Conservation (phyloP, 2,329 filamentous ascomycete genomes). For the Balansia obtecta region DNA sequence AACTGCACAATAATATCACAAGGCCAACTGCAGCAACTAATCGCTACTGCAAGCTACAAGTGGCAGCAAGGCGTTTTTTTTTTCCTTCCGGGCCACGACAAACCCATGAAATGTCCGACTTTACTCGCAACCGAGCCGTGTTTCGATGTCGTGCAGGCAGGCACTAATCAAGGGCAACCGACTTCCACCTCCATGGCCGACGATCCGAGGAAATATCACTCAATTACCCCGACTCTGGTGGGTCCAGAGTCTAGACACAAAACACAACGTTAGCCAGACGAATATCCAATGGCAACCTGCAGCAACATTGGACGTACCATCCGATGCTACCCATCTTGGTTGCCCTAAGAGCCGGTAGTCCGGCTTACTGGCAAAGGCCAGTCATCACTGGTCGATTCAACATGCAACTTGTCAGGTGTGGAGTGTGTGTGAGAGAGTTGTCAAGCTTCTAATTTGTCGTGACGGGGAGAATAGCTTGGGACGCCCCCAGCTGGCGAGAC, state of each 20-base stretch:
- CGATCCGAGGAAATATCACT: not conserved
- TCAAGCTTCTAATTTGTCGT: not conserved
- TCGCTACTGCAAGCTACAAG: too few relatives aligned
- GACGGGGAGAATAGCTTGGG: not conserved
- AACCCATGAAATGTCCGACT: not conserved
- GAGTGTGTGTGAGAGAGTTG: not conserved
- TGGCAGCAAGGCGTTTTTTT: not conserved
- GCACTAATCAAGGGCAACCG: not conserved
- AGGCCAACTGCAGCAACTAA: too few relatives aligned
- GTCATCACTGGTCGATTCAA: not conserved
- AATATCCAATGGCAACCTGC: not conserved
- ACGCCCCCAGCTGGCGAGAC: not conserved
- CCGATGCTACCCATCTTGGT: not conserved
- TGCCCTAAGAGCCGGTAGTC: not conserved
- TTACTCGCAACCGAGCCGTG: not conserved
- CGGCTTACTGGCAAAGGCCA: too few relatives aligned
- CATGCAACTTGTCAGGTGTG: not conserved
- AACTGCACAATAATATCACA: too few relatives aligned
- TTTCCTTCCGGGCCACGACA: not conserved
- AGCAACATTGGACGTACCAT: not conserved
- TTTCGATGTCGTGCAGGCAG: not conserved
- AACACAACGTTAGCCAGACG: not conserved
- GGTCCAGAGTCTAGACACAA: not conserved
- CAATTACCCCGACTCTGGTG: not conserved
- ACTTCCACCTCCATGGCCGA: constrained; percentile 5